phyloP scores from a whole-genome alignment of 345 rosid genomes.

The Raphanus sativus region DNA sequence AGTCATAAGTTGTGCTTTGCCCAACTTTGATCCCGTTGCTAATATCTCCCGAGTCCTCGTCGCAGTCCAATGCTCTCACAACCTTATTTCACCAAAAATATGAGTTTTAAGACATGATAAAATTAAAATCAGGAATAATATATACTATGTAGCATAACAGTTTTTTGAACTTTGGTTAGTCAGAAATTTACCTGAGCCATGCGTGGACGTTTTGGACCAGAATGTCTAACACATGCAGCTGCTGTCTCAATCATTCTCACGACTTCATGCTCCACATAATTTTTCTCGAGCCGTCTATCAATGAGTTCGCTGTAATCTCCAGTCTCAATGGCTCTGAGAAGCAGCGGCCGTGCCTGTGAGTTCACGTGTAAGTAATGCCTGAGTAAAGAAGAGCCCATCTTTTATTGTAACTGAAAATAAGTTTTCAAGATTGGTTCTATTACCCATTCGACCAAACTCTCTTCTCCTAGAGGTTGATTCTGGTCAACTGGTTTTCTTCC shows the following conservation, averaged over 20 bases:
- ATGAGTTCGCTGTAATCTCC: constrained; percentile 62
- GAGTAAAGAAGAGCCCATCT: constrained; percentile 16
- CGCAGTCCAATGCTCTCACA: constrained; percentile 74
- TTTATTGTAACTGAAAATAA: constrained; percentile 37
- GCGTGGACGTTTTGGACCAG: constrained; percentile 86
- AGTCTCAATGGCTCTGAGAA: constrained; percentile 69
- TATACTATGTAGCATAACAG: constrained; percentile 3
- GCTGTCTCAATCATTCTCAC: constrained; percentile 88
- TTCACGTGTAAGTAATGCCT: constrained; percentile 43
- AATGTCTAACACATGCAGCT: constrained; percentile 94
- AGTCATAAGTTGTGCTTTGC: constrained; percentile 76
- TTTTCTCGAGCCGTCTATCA: constrained; percentile 71
- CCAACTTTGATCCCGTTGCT: constrained; percentile 79
- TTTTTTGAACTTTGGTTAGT: constrained; percentile 1
- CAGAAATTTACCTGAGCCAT: constrained; percentile 70
- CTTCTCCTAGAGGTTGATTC: constrained; percentile 86
- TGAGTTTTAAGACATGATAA: constrained; percentile 3
- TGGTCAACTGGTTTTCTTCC: constrained; percentile 92
- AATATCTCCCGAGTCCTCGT: constrained; percentile 61
- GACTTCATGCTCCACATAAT: constrained; percentile 72
- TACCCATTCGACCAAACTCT: constrained; percentile 99
- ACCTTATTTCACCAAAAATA: constrained; percentile 46
- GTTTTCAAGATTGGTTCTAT: constrained; percentile 12
- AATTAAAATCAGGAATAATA: neutral
- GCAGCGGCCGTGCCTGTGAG: constrained; percentile 81